These are phyloP conservation scores for Colletotrichum sp. DNA, from an alignment of 2,329 filamentous ascomycete species.

Conservation along the genomic window DNA sequence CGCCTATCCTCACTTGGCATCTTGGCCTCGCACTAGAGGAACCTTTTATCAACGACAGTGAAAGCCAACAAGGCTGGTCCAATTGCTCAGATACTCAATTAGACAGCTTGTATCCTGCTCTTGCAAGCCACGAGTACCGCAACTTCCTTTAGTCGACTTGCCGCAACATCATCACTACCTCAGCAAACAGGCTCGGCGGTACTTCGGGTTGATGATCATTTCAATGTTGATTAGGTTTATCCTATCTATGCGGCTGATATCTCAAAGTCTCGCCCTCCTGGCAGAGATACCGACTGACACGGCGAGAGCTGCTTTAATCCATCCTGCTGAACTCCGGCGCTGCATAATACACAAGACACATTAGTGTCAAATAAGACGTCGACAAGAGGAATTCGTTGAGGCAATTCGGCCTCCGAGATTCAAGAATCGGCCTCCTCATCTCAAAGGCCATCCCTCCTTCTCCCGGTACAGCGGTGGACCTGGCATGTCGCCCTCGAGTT, in stretches of 20 bases:
- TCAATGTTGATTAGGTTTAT: not conserved
- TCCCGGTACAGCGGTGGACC: conserved; percentile 16
- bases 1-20: not conserved
- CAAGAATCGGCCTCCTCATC: not conserved
- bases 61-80: not conserved
- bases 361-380: not conserved
- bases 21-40: not conserved
- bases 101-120: not conserved
- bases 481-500: conserved; percentile 18
- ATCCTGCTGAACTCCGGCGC: conserved; percentile 6
- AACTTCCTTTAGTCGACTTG: not conserved
- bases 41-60: not conserved
- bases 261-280: not conserved
- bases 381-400: not conserved
- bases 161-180: not conserved
- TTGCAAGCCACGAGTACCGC: not conserved
- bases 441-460: conserved; percentile 11
- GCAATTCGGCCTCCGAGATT: not conserved
- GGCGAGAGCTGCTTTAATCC: not conserved
- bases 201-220: not conserved
- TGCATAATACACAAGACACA: not conserved
- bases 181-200: not conserved
- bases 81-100: not conserved
- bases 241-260: not conserved
- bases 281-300: not conserved